Evolutionary conservation across 2,329 filamentous ascomycete genomes (phyloP).

Genomic region (Pestalotiopsis sp.): DNA sequence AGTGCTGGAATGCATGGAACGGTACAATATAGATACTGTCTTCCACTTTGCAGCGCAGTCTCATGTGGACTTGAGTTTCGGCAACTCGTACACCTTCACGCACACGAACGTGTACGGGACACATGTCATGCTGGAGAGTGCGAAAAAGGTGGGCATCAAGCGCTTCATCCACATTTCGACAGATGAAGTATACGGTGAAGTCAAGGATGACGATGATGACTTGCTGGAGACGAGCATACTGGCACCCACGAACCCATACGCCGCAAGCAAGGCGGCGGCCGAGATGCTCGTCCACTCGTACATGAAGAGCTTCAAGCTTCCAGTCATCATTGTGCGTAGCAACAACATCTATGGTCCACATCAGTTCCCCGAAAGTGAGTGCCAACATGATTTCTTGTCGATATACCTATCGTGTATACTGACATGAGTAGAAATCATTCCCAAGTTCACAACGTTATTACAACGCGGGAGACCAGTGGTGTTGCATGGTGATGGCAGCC

Average conservation of each 20-base stretch:
- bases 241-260: conserved; percentile 80
- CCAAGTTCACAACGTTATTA: conserved; percentile 77
- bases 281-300: conserved; percentile 88
- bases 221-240: conserved; percentile 74
- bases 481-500: conserved; percentile 76
- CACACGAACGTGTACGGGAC: conserved; percentile 83
- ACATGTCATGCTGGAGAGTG: conserved; percentile 77
- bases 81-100: conserved; percentile 80
- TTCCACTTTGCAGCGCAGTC: conserved; percentile 87
- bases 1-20: conserved; percentile 71
- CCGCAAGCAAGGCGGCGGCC: conserved; percentile 78
- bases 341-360: conserved; percentile 89
- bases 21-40: conserved; percentile 75
- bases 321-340: conserved; percentile 77
- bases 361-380: conserved; percentile 80
- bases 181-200: conserved; percentile 85
- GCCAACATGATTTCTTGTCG: neutral
- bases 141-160: conserved; percentile 70
- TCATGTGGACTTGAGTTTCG: conserved; percentile 81
- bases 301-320: conserved; percentile 79
- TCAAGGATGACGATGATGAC: conserved; percentile 71
- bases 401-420: conserved; percentile 4
- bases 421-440: conserved; percentile 70
- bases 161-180: conserved; percentile 83
- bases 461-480: conserved; percentile 68